Evolutionary conservation across 148 eudicot genomes (phyloP), one percentile per base, ranked within the genome.

Genomic region (Rhododendron kiyosumense): DNA sequence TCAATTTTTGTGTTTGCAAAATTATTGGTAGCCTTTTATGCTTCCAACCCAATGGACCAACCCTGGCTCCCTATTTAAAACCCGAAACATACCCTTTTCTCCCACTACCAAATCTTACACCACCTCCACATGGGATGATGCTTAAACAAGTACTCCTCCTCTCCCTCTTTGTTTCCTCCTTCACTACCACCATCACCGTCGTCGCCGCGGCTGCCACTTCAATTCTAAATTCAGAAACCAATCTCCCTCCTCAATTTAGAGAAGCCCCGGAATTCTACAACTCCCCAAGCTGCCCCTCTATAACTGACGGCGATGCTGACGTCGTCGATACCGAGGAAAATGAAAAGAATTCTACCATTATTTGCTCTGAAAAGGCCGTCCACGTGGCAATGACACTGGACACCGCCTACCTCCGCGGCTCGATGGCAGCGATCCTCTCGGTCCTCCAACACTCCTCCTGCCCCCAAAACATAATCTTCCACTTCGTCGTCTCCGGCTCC

Each of bases 301-400:
- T 87, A 7, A 54, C 65, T 2, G 34, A 54, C 8, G 17, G 1
- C 5, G 51, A 28, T 38, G 9, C 5, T 0, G 7, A 9, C 20
- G 65, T 82, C 71, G 77, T 45, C 2, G 38, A 78, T 1, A 78
- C 63, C 26, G 85, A 76, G 2, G 28, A 54, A 6, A 28, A 4
- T 11, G 59, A 17, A n/a, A 36, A 34, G 65, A 30, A 77, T 8
- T 57, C 78, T 18, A 54, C 5, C 1, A 18, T 26, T 67, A 26
- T 59, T 9, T 93, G 93, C 85, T 90, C 94, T 0, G 87, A 88
- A 34, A 86, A 84, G 4, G 94, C 90, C 26, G 90, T 94, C 4
- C 94, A 95, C 73, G 93, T 95, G 36, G 96, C 96, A 0, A 95
- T 95, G 98, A 95, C 98, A 1, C 93, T 95, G 0, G 98, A 95